Base-by-base conservation (phyloP, 805 yeast genomes). In the Candida yuanshanica region DNA sequence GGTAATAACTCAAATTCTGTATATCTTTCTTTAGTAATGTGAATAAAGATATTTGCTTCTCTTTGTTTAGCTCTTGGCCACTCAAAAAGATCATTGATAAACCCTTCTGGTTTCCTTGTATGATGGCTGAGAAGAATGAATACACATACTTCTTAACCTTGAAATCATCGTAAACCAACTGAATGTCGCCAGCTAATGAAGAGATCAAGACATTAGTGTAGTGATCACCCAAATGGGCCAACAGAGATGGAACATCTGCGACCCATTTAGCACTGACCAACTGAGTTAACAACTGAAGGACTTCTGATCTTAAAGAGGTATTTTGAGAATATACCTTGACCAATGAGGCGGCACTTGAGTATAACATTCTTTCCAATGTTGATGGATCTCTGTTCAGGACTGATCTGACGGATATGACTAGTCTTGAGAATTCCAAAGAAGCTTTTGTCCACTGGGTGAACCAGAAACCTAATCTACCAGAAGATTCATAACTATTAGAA, bases 51-150 rank as follows among this genome's bases (percentile, higher is more conserved):
- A 46, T 46, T 20, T 58, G 51, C 10, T 44, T 26, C 39, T 46
- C 34, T 43, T 50, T 39, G 37, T 43, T 38, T 21, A 41, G 48
- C 18, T 49, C 55, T 57, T 72, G 55, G 18, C 87, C 79, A 57
- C 84, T 81, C 25, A 84, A 68, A 47, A 85, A 78, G 20, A 81
- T 66, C 36, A 82, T 78, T 0, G 90, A 72, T n/a, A 85, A 59
- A 2, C 93, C 95, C 56, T 84, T 86, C 58, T 85, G 93, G 35
- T 77, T 75, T 5, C 86, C 83, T 43, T 73, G 77, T 74, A 83
- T 70, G 4, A 83, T 77, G 0, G 85, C 69, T 20, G 87, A 72
- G 39, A 85, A 74, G 45, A 85, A 81, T 42, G 74, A 77, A 54
- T 79, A 82, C 12, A 82, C 58, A 7, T 74, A 64, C 24, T 77